These are phyloP conservation scores for Gastrolobium villosum DNA, from an alignment of 306 rosid species.

Conservation along the genomic window DNA sequence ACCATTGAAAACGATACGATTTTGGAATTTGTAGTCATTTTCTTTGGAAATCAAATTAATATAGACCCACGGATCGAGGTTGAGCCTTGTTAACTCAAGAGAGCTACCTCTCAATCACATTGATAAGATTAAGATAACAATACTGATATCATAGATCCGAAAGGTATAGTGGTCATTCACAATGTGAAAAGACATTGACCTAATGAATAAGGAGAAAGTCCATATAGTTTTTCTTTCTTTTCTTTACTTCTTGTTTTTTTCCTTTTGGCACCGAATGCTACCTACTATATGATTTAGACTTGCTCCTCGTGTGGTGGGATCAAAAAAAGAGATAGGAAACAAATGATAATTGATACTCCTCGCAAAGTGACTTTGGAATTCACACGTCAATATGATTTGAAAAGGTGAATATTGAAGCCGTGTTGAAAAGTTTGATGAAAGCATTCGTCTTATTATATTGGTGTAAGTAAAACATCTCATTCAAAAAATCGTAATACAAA, in stretches of 20 bases:
- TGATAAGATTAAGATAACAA: constrained; percentile 44
- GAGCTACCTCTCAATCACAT: constrained; percentile 48
- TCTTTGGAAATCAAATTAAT: constrained; percentile 46
- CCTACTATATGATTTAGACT: constrained; percentile 18
- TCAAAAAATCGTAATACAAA: constrained; percentile 50
- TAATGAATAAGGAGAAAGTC: background rate
- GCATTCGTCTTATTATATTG: constrained; percentile 48
- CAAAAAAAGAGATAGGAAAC: constrained; percentile 36
- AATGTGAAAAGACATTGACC: constrained; percentile 56
- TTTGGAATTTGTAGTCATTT: constrained; percentile 23
- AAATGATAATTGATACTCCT: constrained; percentile 1
- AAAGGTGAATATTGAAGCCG: constrained; percentile 46
- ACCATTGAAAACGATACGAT: constrained; percentile 38
- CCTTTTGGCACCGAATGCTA: constrained; percentile 20
- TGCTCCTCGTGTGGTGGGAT: constrained; percentile 62
- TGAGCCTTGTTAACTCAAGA: constrained; percentile 34
- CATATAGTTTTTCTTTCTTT: background rate
- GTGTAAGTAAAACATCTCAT: constrained; percentile 62
- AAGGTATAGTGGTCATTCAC: constrained; percentile 40
- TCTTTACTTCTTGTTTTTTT: background rate
- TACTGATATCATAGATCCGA: constrained; percentile 2
- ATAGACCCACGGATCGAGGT: constrained; percentile 18
- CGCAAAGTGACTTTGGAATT: constrained; percentile 33
- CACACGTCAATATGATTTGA: constrained; percentile 45
- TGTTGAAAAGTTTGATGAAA: constrained; percentile 50